Percentiles rank a stretch among this genome's conserved stretches.
Evolutionary conservation across 768 basidiomycete species (phyloP).

Genomic region (Leucosporidium creatinivorum): DNA sequence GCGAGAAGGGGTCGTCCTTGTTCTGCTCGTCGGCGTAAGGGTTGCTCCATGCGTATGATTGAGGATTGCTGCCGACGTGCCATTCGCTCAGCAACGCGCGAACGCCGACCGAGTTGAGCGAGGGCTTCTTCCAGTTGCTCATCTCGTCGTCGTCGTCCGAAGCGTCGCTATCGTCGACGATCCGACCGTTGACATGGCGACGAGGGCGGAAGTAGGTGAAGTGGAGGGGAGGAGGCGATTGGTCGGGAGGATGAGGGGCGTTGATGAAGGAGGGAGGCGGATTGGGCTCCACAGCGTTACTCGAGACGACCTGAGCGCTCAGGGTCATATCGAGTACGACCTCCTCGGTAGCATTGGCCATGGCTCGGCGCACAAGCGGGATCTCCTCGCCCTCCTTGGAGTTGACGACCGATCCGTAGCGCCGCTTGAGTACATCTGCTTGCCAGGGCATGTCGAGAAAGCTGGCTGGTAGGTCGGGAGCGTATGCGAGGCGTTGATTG

Average conservation of each 20-base stretch:
- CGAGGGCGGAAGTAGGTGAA: slow-evolving; percentile 20
- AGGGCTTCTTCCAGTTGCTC: slow-evolving; percentile 2
- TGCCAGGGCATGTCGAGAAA: no score
- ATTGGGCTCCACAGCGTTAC: slow-evolving; percentile 6
- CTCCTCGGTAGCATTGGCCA: background rate
- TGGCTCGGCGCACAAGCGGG: no score
- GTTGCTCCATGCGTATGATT: slow-evolving; percentile 25
- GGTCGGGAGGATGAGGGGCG: slow-evolving; percentile 14
- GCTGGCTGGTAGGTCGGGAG: no score
- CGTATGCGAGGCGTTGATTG: no score
- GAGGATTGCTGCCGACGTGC: slow-evolving; percentile 27
- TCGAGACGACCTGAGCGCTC: slow-evolving; percentile 1
- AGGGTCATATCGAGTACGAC: background rate
- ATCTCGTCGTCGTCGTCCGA: background rate
- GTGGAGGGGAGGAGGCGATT: slow-evolving; percentile 16
- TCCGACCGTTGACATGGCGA: background rate
- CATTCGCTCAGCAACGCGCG: slow-evolving; percentile 26
- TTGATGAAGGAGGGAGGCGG: slow-evolving; percentile 1
- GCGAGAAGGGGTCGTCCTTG: slow-evolving; percentile 6
- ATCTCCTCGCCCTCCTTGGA: no score
- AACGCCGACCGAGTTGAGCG: slow-evolving; percentile 10
- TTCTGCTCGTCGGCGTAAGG: slow-evolving; percentile 26
- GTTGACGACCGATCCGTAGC: no score
- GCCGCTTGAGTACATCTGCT: no score
- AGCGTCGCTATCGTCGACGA: no score